phyloP scores from a whole-genome alignment of 345 rosid species.

The Tarenaya hassleriana region DNA sequence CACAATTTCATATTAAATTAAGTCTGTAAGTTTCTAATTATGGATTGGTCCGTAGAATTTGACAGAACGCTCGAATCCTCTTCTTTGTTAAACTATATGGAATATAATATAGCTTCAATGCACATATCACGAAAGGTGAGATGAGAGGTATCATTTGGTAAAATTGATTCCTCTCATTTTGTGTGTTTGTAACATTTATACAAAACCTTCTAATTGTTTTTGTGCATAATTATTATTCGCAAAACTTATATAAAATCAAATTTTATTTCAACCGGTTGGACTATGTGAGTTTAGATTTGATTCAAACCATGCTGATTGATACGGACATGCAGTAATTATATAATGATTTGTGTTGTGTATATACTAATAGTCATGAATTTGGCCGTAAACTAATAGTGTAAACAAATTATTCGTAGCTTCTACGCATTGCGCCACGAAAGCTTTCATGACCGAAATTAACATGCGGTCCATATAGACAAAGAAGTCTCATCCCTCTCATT shows the following conservation, averaged over 20 bases:
- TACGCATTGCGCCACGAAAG: constrained; percentile 43
- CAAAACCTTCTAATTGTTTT: not conserved
- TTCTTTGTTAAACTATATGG: not conserved
- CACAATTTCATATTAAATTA: constrained; percentile 21
- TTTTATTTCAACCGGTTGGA: no score
- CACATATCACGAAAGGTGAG: constrained; percentile 29
- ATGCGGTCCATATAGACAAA: constrained; percentile 60
- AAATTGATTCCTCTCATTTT: constrained; percentile 23
- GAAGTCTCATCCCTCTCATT: constrained; percentile 53
- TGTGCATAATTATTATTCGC: not conserved
- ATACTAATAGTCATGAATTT: no score
- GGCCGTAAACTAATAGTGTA: constrained; percentile 12
- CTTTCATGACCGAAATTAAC: constrained; percentile 45
- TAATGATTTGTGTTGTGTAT: no score
- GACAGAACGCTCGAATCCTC: not conserved
- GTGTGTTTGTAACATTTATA: not conserved
- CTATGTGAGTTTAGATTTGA: no score
- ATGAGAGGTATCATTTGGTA: constrained; percentile 27
- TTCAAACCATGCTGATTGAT: no score
- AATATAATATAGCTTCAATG: constrained; percentile 21
- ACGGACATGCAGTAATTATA: no score
- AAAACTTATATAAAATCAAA: no score
- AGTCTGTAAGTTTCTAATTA: not conserved
- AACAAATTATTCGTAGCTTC: constrained; percentile 51
- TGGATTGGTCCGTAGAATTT: not conserved